Base-by-base conservation (phyloP, 2,329 filamentous ascomycete genomes). In the Pseudogymnoascus sp. region DNA sequence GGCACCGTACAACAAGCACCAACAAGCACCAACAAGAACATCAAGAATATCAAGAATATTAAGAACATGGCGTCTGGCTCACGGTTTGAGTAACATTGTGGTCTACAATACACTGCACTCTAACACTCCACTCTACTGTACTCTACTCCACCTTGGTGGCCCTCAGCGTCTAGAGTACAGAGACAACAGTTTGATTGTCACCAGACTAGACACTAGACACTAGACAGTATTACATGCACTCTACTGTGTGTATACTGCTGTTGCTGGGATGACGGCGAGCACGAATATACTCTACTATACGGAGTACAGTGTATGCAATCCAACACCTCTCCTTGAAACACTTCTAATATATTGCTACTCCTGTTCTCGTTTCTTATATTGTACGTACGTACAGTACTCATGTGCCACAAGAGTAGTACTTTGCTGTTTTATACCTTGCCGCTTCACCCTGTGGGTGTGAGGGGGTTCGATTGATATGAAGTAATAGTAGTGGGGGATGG, bases 101-200 rank as follows among this genome's bases (percentile, higher is more conserved):
- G 6, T 7, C 19, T 3, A 33, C 11, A 33, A 8, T 10, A 33
- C 31, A 33, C 31, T 33, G 8, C 28, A 38, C 37, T 38, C 37
- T 16, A 24, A 22, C 4, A 28, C 43, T 28, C 12, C 16, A 8
- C 2, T 16, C 2, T 11, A 50, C 43, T 28, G 2, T 43, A 24
- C 6, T 28, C 6, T 53, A 53, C 46, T 53, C 46, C 46, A 53
- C 26, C 24, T 53, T 53, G 14, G n/a, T 53, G 24, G 24, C 26
- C n/a, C 46, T 53, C 46, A 28, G 46, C 46, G 24, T 28, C 14
- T 53, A 53, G 46, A 53, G 46, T 31, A 53, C 46, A 53, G 46
- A 53, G 46, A 53, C 46, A 33, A 33, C 46, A 4, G 46, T 53
- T 53, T 53, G 46, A 53, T 31, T 53, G 46, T 53, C 46, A 53